Evolutionary conservation across 495 filamentous ascomycete genomes (phyloP).

Genomic region (Pyrenula massariospora): DNA sequence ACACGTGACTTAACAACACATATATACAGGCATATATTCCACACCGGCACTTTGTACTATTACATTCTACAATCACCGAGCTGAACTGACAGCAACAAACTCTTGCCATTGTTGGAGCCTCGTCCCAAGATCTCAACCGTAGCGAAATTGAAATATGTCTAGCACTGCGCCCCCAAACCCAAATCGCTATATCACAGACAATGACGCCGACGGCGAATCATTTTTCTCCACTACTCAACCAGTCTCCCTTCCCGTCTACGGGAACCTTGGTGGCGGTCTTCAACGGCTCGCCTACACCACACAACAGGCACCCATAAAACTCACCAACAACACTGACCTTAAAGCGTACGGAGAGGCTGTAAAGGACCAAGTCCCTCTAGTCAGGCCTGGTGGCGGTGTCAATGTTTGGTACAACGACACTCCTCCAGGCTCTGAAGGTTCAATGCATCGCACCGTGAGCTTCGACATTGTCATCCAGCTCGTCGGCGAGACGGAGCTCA

Average conservation of each 20-base stretch:
- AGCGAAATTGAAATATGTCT: too few species aligned
- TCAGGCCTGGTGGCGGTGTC: constrained; percentile 2
- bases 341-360: neutral
- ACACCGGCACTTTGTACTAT: too few species aligned
- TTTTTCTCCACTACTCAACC: constrained; percentile 2
- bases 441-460: constrained; percentile 5
- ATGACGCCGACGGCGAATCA: constrained; percentile 3
- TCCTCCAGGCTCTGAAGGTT: neutral
- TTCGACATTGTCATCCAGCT: constrained; percentile 4
- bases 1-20: too few species aligned
- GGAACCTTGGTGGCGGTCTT: constrained; percentile 1
- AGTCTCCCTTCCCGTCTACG: constrained; percentile 1
- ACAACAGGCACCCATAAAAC: constrained; percentile 1
- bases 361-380: constrained; percentile 1
- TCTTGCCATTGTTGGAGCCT: too few species aligned
- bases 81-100: too few species aligned
- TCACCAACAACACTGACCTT: constrained; percentile 4
- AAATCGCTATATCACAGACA: constrained; percentile 4
- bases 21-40: too few species aligned
- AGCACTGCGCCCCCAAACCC: constrained; percentile 4
- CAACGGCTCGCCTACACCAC: constrained; percentile 3
- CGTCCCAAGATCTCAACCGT: too few species aligned
- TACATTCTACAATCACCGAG: too few species aligned
- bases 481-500: constrained; percentile 3
- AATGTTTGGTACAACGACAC: constrained; percentile 5